Percentiles rank a stretch among this genome's conserved stretches.
Evolutionary conservation across 1,284 basidiomycete species (phyloP).

Genomic region (Austroboletus rostrupii): DNA sequence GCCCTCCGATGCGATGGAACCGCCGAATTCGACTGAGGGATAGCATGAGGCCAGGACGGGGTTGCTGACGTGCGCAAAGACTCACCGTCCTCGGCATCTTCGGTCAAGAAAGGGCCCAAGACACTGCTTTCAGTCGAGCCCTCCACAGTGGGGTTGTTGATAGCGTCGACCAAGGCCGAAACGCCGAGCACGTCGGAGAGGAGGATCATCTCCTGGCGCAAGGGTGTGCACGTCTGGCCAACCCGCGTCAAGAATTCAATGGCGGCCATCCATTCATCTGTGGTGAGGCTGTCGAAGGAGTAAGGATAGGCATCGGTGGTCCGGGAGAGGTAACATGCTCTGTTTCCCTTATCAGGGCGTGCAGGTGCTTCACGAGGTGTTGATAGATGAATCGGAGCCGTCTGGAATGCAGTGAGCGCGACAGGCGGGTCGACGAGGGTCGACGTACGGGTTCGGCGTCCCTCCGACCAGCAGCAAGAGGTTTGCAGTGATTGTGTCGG

Average conservation of each 20-base stretch:
- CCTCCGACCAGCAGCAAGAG: constrained; percentile 45
- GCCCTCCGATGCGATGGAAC: constrained; percentile 72
- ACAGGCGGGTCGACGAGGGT: not conserved
- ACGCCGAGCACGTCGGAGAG: constrained; percentile 78
- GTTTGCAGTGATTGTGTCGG: constrained; percentile 55
- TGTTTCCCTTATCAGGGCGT: constrained; percentile 71
- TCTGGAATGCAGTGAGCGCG: constrained; percentile 22
- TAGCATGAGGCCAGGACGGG: not conserved
- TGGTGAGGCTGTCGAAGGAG: constrained; percentile 51
- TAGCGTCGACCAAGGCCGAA: constrained; percentile 71
- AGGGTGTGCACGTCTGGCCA: constrained; percentile 68
- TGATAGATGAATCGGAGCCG: constrained; percentile 47
- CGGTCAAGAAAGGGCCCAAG: constrained; percentile 82
- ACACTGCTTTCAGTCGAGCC: constrained; percentile 71
- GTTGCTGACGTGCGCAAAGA: constrained; percentile 6
- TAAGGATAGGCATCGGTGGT: not conserved
- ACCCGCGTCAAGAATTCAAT: constrained; percentile 74
- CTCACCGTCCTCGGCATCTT: constrained; percentile 72
- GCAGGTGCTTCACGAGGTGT: constrained; percentile 57
- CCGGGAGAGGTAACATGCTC: constrained; percentile 31
- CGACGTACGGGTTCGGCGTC: constrained; percentile 39
- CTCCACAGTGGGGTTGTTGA: constrained; percentile 63
- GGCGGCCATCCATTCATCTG: constrained; percentile 83
- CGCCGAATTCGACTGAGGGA: constrained; percentile 51
- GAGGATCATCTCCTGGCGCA: constrained; percentile 83